These are phyloP conservation scores for Citrus trifoliata DNA, from an alignment of 345 rosid species.

Conservation along the genomic window DNA sequence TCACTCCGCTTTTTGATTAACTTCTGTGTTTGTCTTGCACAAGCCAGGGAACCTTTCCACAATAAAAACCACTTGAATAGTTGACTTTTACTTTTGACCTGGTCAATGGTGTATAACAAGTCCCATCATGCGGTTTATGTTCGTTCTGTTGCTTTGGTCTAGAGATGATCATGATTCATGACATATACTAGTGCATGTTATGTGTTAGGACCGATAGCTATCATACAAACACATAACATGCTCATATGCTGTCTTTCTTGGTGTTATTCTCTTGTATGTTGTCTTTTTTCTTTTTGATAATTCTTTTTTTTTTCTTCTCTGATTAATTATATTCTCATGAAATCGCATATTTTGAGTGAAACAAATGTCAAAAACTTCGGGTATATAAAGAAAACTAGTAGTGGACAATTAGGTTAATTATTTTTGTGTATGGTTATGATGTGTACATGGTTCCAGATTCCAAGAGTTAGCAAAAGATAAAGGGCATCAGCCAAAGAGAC, in stretches of 20 bases:
- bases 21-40: background rate
- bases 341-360: background rate
- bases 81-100: slow-evolving; percentile 1
- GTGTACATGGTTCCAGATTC: slow-evolving; percentile 28
- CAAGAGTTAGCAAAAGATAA: slow-evolving; percentile 24
- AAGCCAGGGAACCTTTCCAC: background rate
- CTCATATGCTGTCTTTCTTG: slow-evolving; percentile 1
- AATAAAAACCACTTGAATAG: background rate
- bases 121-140: background rate
- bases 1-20: slow-evolving; percentile 13
- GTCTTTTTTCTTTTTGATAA: background rate
- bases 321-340: no score
- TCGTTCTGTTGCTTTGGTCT: background rate
- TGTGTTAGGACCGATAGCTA: slow-evolving; percentile 6
- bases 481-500: slow-evolving; percentile 30
- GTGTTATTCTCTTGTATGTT: slow-evolving; percentile 13
- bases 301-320: background rate
- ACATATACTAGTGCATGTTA: background rate
- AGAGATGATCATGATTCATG: background rate
- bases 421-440: background rate
- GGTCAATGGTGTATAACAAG: background rate
- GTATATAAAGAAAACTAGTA: background rate
- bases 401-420: slow-evolving; percentile 7
- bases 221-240: background rate
- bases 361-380: background rate